Evolutionary conservation across 2,329 filamentous ascomycete species (phyloP), one percentile per base, ranked within the genome.

Genomic region (Huntiella bhutanensis): DNA sequence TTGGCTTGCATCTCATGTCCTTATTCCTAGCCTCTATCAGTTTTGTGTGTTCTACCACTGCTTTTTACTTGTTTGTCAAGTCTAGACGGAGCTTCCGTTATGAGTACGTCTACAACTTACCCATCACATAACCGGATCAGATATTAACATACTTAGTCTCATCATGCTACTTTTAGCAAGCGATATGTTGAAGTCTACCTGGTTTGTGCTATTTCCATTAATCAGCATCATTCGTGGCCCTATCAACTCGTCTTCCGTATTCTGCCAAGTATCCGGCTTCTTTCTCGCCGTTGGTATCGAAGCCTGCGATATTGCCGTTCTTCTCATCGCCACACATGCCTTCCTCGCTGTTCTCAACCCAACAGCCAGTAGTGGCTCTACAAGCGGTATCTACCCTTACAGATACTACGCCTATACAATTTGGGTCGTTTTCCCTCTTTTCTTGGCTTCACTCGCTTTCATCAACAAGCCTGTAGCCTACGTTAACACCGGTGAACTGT

Each of bases 21-120:
- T 54, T 76, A 13, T 53, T 58, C 3, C 55, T 64, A 17, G 62
- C 67, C 3, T 60, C 64, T 1, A 50, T 75, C 52, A 82, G 78
- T 53, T 61, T 82, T 33, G 46, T 68, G 3, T 65, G 71, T 8
- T 70, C 70, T 0, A 54, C 75, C 5, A 56, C 72, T 32, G 68
- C 75, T 2, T 69, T 80, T 36, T 81, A 79, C 60, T 85, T 78
- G 76, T 85, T 87, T 56, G 64, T 73, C 49, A 69, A 74, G 51
- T 86, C 86, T 78, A 70, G 74, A 53, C 71, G 80, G 55, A 76
- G 70, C 52, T 87, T 86, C 58, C 73, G 82, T 41, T 80, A 86
- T 58, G 75, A 79, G 76, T 78, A 62, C 62, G 72, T 62, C 51
- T 6, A 36, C 11, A 6, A 36, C 15, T 10, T 36, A 36, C 12